Evolutionary conservation across 176 grass and related monocot species (phyloP), one percentile per base, ranked within the genome.

Genomic region (Oryza meyeriana): DNA sequence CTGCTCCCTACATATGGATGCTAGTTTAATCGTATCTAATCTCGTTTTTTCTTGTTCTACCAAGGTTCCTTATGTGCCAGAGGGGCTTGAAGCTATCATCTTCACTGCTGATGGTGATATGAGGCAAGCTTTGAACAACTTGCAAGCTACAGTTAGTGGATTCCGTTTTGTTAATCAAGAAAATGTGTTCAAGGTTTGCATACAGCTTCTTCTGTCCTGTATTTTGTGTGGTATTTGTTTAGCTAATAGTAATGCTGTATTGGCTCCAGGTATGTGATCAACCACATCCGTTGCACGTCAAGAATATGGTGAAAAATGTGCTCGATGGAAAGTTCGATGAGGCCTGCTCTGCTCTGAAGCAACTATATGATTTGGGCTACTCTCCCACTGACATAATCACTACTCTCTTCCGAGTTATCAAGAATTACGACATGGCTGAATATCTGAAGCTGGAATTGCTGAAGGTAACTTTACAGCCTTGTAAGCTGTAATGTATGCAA

Each of bases 101-200:
- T 94, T 99, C 83, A 99, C 93, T 78, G 97, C 93, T 87, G 97
- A 99, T 81, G 93, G 93, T 66, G 97, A 99, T 74, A 95, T 99
- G 97, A 94, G 97, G 35, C 91, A 99, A 83, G 93, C 97, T 90
- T 81, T 99, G 85, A 95, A 99, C 80, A 95, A 96, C 71, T 84
- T 96, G 82, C 97, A 96, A 86, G 97, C 93, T 77, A 99, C 97
- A 80, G 85, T 87, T 55, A 92, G 97, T 81, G 97, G 93, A 29
- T 96, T 99, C 24, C 85, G 66, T 36, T 99, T 99, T 88, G 89
- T 99, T 67, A 99, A 99, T 86, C 91, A 94, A 80, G 93, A 99
- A 64, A 99, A 96, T 72, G 89, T 99, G 71, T 99, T 95, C 77
- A 95, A 99, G 91, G 89, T 93, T 75, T 20, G 71, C 28, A 64